Evolutionary conservation across 140 eudicot species (phyloP).

Genomic region (Senecio squalidus): DNA sequence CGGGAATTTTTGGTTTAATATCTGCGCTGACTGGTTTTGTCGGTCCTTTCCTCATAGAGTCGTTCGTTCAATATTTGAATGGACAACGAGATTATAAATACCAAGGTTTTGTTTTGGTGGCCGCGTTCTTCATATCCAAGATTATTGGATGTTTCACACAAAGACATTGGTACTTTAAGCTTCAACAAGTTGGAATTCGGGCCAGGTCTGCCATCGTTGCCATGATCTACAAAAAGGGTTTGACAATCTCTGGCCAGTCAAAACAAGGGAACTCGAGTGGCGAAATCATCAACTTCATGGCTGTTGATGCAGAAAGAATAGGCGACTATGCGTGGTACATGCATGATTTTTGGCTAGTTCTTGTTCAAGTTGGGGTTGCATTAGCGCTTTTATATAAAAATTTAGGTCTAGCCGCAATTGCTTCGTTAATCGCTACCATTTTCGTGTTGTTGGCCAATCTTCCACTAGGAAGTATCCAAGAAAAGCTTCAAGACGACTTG

Average conservation of each 20-base stretch:
- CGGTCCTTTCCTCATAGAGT: slow-evolving; percentile 65
- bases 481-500: slow-evolving; percentile 50
- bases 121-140: slow-evolving; percentile 40
- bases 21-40: slow-evolving; percentile 43
- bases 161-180: slow-evolving; percentile 54
- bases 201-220: slow-evolving; percentile 51
- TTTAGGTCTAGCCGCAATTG: slow-evolving; percentile 51
- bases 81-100: slow-evolving; percentile 31
- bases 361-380: slow-evolving; percentile 49
- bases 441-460: slow-evolving; percentile 51
- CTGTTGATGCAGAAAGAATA: slow-evolving; percentile 67
- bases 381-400: slow-evolving; percentile 41
- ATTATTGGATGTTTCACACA: slow-evolving; percentile 45
- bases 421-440: slow-evolving; percentile 42
- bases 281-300: slow-evolving; percentile 57
- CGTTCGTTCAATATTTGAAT: slow-evolving; percentile 53
- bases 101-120: slow-evolving; percentile 51
- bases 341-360: slow-evolving; percentile 62
- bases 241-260: slow-evolving; percentile 47
- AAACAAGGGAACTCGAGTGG: slow-evolving; percentile 54
- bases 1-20: slow-evolving; percentile 36
- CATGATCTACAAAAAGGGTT: slow-evolving; percentile 53
- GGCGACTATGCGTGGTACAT: slow-evolving; percentile 49
- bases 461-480: slow-evolving; percentile 46
- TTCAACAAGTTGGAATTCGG: slow-evolving; percentile 52